phyloP scores from a whole-genome alignment of 2,329 filamentous ascomycete species.

The Didymella sp. region DNA sequence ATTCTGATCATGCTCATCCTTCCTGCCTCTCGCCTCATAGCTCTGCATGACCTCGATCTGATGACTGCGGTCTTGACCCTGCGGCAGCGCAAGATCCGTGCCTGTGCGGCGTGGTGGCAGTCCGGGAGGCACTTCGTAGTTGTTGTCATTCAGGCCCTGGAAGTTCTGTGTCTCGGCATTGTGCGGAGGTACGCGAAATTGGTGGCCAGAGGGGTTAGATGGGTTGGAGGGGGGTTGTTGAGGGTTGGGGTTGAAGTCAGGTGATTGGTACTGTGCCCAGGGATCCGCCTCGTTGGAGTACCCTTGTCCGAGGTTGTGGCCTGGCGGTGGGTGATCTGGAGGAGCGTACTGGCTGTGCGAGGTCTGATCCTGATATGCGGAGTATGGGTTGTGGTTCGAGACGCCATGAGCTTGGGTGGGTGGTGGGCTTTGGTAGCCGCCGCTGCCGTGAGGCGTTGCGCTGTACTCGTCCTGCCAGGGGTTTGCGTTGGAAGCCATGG shows the following conservation, averaged over 20 bases:
- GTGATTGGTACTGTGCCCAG: slow-evolving; percentile 19
- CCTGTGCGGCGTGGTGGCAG: slow-evolving; percentile 40
- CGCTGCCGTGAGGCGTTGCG: slow-evolving; percentile 8
- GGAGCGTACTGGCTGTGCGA: slow-evolving; percentile 9
- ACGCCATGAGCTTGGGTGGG: slow-evolving; percentile 17
- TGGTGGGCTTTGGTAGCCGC: slow-evolving; percentile 24
- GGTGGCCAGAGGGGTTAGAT: slow-evolving; percentile 10
- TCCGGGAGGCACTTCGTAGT: slow-evolving; percentile 28
- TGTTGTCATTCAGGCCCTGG: slow-evolving; percentile 20
- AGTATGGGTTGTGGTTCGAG: slow-evolving; percentile 31
- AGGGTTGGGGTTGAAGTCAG: slow-evolving; percentile 16
- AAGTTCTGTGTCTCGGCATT: slow-evolving; percentile 18
- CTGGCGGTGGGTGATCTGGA: slow-evolving; percentile 14
- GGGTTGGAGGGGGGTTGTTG: slow-evolving; percentile 13
- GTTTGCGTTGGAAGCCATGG: slow-evolving; percentile 31
- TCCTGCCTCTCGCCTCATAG: slow-evolving; percentile 45
- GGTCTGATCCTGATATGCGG: slow-evolving; percentile 31
- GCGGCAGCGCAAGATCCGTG: slow-evolving; percentile 51
- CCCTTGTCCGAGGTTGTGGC: slow-evolving; percentile 4
- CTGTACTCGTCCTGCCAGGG: slow-evolving; percentile 35
- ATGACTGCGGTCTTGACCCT: slow-evolving; percentile 51
- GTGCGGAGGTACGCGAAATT: slow-evolving; percentile 15
- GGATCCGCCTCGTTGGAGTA: slow-evolving; percentile 13
- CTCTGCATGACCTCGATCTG: slow-evolving; percentile 54
- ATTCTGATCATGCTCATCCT: slow-evolving; percentile 51